These are phyloP conservation scores for Cercospora sp. DNA, from an alignment of 2,329 filamentous ascomycete species.

Conservation along the genomic window DNA sequence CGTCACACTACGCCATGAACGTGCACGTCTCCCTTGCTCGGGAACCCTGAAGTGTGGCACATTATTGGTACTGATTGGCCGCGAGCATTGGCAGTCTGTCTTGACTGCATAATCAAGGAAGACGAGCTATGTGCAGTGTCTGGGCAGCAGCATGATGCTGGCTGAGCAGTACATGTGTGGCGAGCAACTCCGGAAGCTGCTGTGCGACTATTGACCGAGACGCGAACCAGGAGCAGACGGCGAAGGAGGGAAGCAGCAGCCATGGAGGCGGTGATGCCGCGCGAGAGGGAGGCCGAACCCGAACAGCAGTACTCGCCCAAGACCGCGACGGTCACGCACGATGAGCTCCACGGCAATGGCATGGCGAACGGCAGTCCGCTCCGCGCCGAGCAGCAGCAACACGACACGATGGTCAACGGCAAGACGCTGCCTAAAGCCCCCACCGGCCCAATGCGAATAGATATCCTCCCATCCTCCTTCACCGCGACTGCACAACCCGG, in stretches of 20 bases:
- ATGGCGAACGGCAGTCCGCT: not conserved
- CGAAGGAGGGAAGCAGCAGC: not conserved
- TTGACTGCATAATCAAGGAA: slow-evolving; percentile 5
- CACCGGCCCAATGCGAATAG: slow-evolving; percentile 11
- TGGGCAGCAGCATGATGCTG: not conserved
- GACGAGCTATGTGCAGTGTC: not conserved
- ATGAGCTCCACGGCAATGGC: not conserved
- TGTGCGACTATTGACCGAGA: not conserved
- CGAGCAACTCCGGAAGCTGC: not conserved
- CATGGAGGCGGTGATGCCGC: slow-evolving; percentile 7
- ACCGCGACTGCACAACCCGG: slow-evolving; percentile 2
- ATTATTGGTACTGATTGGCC: not conserved
- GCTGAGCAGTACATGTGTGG: not conserved
- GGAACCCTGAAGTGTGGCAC: not conserved
- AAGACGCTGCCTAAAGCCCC: slow-evolving; percentile 14
- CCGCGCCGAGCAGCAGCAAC: not conserved
- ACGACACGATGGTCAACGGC: slow-evolving; percentile 15
- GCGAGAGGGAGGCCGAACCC: not conserved
- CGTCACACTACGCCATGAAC: not conserved
- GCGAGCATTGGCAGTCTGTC: slow-evolving; percentile 1
- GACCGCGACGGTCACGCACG: not conserved
- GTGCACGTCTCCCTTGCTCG: not conserved
- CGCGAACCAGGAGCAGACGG: not conserved
- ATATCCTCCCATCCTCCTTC: not conserved
- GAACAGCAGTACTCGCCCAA: not conserved